Percentiles rank a stretch among this genome's conserved stretches.
phyloP scores from a whole-genome alignment of 805 yeast species.

The Kazachstania psychrophila region DNA sequence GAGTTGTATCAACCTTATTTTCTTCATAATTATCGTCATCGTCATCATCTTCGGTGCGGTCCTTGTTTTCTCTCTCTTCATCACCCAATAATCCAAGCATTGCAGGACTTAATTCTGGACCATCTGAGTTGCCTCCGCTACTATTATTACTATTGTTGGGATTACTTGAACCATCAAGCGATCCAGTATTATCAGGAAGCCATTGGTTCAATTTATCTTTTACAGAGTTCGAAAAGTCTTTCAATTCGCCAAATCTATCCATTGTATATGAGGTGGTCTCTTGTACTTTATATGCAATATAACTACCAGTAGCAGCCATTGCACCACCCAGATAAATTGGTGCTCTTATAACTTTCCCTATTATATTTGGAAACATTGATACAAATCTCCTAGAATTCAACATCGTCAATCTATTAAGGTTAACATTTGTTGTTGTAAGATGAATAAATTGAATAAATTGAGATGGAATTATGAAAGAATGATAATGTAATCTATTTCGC shows the following conservation, averaged over 20 bases:
- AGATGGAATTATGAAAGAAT: constrained; percentile 18
- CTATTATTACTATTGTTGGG: constrained; percentile 55
- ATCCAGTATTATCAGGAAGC: constrained; percentile 28
- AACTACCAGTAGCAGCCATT: constrained; percentile 89
- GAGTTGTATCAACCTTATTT: constrained; percentile 47
- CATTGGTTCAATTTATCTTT: constrained; percentile 33
- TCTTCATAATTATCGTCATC: constrained; percentile 45
- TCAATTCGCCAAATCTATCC: constrained; percentile 53
- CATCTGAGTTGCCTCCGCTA: constrained; percentile 31
- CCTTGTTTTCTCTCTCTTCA: constrained; percentile 41
- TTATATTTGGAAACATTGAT: constrained; percentile 41
- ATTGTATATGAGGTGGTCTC: constrained; percentile 68
- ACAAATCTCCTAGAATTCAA: constrained; percentile 19
- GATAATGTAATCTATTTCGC: constrained; percentile 10
- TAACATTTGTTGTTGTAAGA: constrained; percentile 4
- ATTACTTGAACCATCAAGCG: constrained; percentile 37
- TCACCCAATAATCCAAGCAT: constrained; percentile 24
- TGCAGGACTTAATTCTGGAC: constrained; percentile 22
- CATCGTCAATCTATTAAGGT: constrained; percentile 1
- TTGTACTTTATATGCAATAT: constrained; percentile 83
- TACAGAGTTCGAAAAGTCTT: constrained; percentile 51
- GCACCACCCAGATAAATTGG: constrained; percentile 89
- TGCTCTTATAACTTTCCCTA: constrained; percentile 45
- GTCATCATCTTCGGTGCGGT: constrained; percentile 27
- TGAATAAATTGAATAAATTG: constrained; percentile 13